phyloP scores from a whole-genome alignment of 345 rosid genomes.

The Leavenworthia alabamica region DNA sequence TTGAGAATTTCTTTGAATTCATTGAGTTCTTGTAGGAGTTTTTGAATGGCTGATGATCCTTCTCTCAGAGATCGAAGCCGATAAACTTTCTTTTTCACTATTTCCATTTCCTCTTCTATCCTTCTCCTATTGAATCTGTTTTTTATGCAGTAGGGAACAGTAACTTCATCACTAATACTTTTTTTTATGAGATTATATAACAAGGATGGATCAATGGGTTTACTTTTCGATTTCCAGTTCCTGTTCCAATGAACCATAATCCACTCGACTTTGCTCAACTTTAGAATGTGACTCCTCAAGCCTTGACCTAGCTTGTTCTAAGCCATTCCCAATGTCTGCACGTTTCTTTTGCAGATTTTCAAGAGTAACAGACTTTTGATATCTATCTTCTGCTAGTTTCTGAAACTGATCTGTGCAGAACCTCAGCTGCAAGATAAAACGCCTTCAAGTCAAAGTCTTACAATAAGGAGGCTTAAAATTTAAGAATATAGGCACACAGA shows the following conservation, averaged over 20 bases:
- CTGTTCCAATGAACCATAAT: constrained; percentile 47
- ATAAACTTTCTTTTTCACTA: constrained; percentile 53
- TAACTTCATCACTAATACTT: constrained; percentile 2
- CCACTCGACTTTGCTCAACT: constrained; percentile 47
- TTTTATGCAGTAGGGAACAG: background rate
- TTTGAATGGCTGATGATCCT: constrained; percentile 63
- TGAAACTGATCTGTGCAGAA: constrained; percentile 61
- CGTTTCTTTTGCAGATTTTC: constrained; percentile 62
- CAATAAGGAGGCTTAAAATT: background rate
- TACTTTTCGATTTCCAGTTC: constrained; percentile 79
- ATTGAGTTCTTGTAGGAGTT: constrained; percentile 67
- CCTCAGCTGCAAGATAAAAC: constrained; percentile 55
- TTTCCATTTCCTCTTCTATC: constrained; percentile 69
- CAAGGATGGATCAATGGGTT: background rate
- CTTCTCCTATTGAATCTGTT: constrained; percentile 71
- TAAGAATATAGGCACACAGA: background rate
- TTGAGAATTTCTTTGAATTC: constrained; percentile 89
- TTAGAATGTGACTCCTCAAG: constrained; percentile 58
- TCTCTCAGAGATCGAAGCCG: constrained; percentile 52
- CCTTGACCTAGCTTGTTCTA: constrained; percentile 60
- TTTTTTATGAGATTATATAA: background rate
- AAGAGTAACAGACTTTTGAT: constrained; percentile 39
- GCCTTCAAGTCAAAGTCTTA: constrained; percentile 5
- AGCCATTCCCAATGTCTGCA: constrained; percentile 48
- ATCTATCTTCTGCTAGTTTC: constrained; percentile 59